Base-by-base conservation (phyloP, 2,329 filamentous ascomycete species). In the Hymenoscyphus fraxineus region DNA sequence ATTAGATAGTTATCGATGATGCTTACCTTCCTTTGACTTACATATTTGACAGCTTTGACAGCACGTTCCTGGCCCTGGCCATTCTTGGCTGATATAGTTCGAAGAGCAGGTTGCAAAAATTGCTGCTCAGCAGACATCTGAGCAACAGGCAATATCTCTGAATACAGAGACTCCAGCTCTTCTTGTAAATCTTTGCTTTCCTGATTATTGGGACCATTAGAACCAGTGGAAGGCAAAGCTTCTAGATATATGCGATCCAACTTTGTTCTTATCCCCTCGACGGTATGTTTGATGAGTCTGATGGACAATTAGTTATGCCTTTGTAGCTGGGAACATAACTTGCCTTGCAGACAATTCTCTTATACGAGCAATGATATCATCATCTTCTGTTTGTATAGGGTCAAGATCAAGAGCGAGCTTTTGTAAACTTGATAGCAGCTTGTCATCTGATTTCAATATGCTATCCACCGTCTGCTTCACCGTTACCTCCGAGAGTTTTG, bases 121-220 rank as follows among this genome's bases (percentile, higher is more conserved):
- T 90, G 86, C 69, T 89, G 84, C 68, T 91, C 87, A 0, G 88
- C 81, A 0, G 88, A 85, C 85, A 92, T 91, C 67, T 89, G 85
- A 6, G 88, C 84, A 1, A 92, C 86, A 0, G 88, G 85, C 0
- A 88, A 78, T 51, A 92, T 87, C 72, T 92, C 89, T 0, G 86
- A 79, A 69, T 89, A 88, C 2, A 92, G 78, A 4, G 87, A 89
- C 68, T 90, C 87, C 0, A 92, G 79, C 71, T 91, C 89, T 39
- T 84, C 82, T 70, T 88, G 83, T 1, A 89, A 73, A 3, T 81
- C 79, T 15, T 76, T 77, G 10, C 82, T 79, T 59, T 85, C 82
- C 61, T 68, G 67, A 9, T 44, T 59, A 13, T 71, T 63, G n/a
- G 51, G 61, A 6, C 66, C 62, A 40, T 66, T 62, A 38, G 41